These are phyloP conservation scores for Euphrasia arctica DNA, from an alignment of 305 asterid genomes.

Conservation along the genomic window DNA sequence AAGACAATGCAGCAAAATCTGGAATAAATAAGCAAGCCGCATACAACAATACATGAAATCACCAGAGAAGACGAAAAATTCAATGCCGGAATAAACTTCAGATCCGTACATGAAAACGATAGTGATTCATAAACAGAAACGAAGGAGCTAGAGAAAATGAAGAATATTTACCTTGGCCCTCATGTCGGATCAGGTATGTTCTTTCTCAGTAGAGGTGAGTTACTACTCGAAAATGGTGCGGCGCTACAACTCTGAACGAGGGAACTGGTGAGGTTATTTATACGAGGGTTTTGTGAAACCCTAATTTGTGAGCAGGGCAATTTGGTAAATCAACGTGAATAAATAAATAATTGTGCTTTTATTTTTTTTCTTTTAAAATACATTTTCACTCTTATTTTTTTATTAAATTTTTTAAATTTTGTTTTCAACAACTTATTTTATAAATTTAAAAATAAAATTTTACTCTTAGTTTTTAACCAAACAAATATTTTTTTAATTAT, in stretches of 20 bases:
- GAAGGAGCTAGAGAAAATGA: neutral
- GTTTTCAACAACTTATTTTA: no score
- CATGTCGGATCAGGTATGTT: constrained; percentile 11
- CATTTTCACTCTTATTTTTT: no score
- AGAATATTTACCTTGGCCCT: constrained; percentile 28
- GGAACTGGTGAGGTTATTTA: constrained; percentile 7
- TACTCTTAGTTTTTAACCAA: no score
- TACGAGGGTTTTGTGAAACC: constrained; percentile 17
- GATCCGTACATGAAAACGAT: neutral
- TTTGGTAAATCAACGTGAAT: neutral
- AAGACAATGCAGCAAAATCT: neutral
- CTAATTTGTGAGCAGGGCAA: constrained; percentile 15
- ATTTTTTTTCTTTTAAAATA: no score
- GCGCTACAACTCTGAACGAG: neutral
- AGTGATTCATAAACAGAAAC: neutral
- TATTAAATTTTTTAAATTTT: no score
- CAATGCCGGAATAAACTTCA: neutral
- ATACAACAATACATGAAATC: neutral
- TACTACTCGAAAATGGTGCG: neutral
- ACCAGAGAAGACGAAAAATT: neutral
- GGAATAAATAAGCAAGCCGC: no score
- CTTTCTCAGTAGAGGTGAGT: neutral
- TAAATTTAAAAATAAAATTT: no score
- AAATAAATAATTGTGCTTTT: no score
- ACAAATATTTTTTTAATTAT: no score